These are phyloP conservation scores for Piper betle DNA, from an alignment of 164 flowering plant species.

Conservation along the genomic window DNA sequence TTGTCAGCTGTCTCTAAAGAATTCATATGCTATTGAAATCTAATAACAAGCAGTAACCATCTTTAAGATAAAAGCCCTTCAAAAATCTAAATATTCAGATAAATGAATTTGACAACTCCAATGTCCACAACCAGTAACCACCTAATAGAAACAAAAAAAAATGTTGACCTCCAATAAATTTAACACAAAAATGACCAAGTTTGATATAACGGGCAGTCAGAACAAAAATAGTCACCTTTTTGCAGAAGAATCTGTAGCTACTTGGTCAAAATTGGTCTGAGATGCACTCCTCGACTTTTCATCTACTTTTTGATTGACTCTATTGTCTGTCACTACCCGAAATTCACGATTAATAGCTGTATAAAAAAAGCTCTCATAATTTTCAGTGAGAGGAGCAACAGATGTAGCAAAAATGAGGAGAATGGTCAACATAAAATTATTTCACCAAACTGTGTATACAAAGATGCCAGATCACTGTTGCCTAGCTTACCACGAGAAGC, in stretches of 20 bases:
- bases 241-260: slow-evolving; percentile 17
- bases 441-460: background rate
- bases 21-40: too few relatives aligned
- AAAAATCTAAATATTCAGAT: too few relatives aligned
- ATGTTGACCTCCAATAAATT: background rate
- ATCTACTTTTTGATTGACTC: slow-evolving; percentile 39
- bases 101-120: too few relatives aligned
- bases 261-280: slow-evolving; percentile 19
- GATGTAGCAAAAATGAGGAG: background rate
- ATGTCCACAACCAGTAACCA: too few relatives aligned
- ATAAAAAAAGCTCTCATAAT: slow-evolving; percentile 11
- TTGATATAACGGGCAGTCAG: background rate
- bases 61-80: too few relatives aligned
- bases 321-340: slow-evolving; percentile 88
- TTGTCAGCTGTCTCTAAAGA: too few relatives aligned
- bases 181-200: background rate
- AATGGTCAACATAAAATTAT: too few relatives aligned
- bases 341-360: slow-evolving; percentile 63
- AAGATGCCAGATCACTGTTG: slow-evolving; percentile 1
- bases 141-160: too few relatives aligned
- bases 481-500: slow-evolving; percentile 32
- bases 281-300: slow-evolving; percentile 30
- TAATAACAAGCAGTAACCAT: too few relatives aligned
- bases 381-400: background rate
- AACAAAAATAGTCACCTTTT: slow-evolving; percentile 26